Evolutionary conservation across 116 monocot genomes (phyloP), one percentile per base, ranked within the genome.

Genomic region (Thalassia testudinum): DNA sequence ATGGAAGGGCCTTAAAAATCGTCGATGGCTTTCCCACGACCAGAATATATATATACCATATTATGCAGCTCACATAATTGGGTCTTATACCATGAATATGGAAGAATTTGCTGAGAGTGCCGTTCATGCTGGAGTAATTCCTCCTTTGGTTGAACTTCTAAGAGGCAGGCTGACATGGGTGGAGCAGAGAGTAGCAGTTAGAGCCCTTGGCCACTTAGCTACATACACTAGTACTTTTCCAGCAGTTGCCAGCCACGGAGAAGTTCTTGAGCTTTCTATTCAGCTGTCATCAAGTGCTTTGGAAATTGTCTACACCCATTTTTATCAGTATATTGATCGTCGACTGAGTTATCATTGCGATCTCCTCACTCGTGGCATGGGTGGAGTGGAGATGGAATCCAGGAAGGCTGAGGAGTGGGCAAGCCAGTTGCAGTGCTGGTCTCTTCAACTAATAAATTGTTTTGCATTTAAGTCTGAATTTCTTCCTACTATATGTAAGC

Each of bases 321-420:
- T 97, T 57, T 97, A 97, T 58, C 81, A 88, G 54, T 82, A 64
- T 47, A 69, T 73, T 48, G 95, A 89, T 58, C 67, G 82, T 28
- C 71, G 95, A 26, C 69, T 78, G 21, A 70, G 89, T 48, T 97
- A 97, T 62, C 95, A 97, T 26, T 97, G 95, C 67, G 97, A 97
- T 75, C 71, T 97, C n/a, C 79, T 97, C 24, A 97, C 97, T 18
- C 81, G 97, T 29, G 97, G 97, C 27, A 89, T 97, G 97, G 97
- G 97, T 50, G 97, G 89, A 53, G 72, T 78, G 24, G 97, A 97
- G 57, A 97, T 97, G 97, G 97, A 97, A 49, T 88, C 88, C 7
- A 85, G 82, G 66, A 97, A 89, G 60, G 97, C 97, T 12, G 97
- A 97, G 74, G 97, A 97, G 59, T 97, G 97, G 97, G 97, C 97